phyloP scores from a whole-genome alignment of 306 rosid genomes.

The Quercus aquifolioides region DNA sequence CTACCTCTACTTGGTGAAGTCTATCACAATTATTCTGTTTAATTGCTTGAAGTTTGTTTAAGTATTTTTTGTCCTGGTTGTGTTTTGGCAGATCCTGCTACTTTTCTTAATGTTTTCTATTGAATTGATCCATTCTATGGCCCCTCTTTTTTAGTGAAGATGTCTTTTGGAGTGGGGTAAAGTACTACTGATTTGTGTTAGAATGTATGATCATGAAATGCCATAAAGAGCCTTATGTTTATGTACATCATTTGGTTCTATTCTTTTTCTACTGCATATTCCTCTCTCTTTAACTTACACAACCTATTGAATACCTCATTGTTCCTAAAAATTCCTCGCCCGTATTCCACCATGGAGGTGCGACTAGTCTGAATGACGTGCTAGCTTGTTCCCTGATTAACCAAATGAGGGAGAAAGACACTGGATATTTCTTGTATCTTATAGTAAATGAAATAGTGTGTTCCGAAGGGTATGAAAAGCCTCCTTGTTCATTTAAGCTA shows the following conservation, averaged over 20 bases:
- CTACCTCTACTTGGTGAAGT: slow-evolving; percentile 31
- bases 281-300: background rate
- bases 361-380: background rate
- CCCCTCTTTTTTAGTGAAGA: slow-evolving; percentile 18
- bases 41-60: slow-evolving; percentile 14
- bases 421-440: background rate
- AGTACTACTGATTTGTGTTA: background rate
- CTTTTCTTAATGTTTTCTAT: background rate
- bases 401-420: background rate
- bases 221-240: background rate
- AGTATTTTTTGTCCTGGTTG: slow-evolving; percentile 11
- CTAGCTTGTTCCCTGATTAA: background rate
- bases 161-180: slow-evolving; percentile 14
- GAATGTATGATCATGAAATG: slow-evolving; percentile 12
- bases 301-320: background rate
- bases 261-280: background rate
- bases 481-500: background rate
- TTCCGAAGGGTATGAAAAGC: background rate
- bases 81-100: slow-evolving; percentile 22
- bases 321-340: background rate
- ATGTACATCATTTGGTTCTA: background rate
- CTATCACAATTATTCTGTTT: slow-evolving; percentile 20
- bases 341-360: background rate
- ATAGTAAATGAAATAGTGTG: background rate
- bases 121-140: slow-evolving; percentile 2